These are phyloP conservation scores for Antitrichia curtipendula DNA, from an alignment of 225 moss, liverwort and hornwort genomes.

Conservation along the genomic window DNA sequence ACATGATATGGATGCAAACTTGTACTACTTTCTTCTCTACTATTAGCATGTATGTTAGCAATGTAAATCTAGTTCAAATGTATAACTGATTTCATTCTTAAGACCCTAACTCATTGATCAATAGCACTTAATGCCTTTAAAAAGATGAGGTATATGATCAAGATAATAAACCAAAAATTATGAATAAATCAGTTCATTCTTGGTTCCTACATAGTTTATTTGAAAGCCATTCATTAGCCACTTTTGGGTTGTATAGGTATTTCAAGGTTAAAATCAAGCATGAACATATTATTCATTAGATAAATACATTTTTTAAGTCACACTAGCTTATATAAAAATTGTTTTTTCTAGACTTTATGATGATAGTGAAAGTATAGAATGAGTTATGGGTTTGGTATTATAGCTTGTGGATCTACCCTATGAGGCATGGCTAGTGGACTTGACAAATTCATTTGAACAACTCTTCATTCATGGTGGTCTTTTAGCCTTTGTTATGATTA, in stretches of 20 bases:
- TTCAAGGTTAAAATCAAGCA: neutral
- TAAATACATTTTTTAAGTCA: neutral
- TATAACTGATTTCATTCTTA: neutral
- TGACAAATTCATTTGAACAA: neutral
- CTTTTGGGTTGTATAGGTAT: rapidly evolving
- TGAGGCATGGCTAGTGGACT: rapidly evolving
- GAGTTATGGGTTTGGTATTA: neutral
- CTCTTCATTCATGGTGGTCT: neutral
- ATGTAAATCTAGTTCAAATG: neutral
- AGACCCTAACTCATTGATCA: neutral
- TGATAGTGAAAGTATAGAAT: neutral
- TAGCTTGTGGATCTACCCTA: neutral
- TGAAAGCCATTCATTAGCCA: neutral
- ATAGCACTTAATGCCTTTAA: neutral
- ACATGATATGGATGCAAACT: neutral
- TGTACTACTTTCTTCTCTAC: neutral
- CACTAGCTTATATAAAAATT: neutral
- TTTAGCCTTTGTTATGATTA: neutral
- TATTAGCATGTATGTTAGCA: neutral
- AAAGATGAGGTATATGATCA: neutral
- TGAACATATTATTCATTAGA: neutral
- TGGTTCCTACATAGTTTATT: neutral
- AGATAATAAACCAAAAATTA: neutral
- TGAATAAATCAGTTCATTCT: rapidly evolving
- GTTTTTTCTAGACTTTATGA: neutral